phyloP scores from a whole-genome alignment of 2,329 filamentous ascomycete genomes.

The Diaporthe citriasiana region DNA sequence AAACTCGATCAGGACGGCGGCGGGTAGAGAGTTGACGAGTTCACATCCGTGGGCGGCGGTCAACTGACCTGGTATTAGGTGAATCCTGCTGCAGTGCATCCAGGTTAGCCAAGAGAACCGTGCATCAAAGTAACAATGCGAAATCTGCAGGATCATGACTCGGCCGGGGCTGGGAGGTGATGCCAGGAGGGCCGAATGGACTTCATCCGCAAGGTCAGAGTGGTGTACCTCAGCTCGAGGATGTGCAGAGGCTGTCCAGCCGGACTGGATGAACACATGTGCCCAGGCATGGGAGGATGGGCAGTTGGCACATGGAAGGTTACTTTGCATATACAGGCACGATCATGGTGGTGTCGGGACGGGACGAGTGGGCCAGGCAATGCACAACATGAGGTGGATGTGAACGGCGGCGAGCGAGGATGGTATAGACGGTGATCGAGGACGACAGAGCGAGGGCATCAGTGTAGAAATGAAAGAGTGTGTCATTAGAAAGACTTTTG shows the following conservation, averaged over 20 bases:
- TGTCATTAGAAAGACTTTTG: constrained; percentile 42
- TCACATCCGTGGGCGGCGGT: neutral
- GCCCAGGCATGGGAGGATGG: neutral
- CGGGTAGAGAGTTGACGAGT: too few relatives aligned
- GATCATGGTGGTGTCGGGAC: constrained; percentile 1
- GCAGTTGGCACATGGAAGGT: constrained; percentile 9
- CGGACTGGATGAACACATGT: neutral
- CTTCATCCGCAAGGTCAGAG: constrained; percentile 28
- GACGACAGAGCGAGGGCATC: constrained; percentile 27
- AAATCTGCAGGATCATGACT: constrained; percentile 29
- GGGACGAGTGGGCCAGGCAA: constrained; percentile 15
- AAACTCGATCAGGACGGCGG: neutral
- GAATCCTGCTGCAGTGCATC: neutral
- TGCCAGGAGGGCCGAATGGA: constrained; percentile 12
- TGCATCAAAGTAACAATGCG: constrained; percentile 31
- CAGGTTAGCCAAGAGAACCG: constrained; percentile 25
- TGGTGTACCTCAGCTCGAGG: constrained; percentile 26
- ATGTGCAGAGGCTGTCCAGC: neutral
- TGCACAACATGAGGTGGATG: constrained; percentile 14
- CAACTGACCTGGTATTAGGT: neutral
- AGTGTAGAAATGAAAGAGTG: constrained; percentile 40
- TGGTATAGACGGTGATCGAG: constrained; percentile 27
- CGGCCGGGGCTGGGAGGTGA: constrained; percentile 1
- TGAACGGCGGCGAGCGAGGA: constrained; percentile 13
- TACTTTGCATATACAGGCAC: constrained; percentile 24